Percentiles rank a stretch among this genome's conserved stretches.
These are phyloP conservation scores for Ogataea sp. DNA, from an alignment of 805 yeast genomes.

Conservation along the genomic window DNA sequence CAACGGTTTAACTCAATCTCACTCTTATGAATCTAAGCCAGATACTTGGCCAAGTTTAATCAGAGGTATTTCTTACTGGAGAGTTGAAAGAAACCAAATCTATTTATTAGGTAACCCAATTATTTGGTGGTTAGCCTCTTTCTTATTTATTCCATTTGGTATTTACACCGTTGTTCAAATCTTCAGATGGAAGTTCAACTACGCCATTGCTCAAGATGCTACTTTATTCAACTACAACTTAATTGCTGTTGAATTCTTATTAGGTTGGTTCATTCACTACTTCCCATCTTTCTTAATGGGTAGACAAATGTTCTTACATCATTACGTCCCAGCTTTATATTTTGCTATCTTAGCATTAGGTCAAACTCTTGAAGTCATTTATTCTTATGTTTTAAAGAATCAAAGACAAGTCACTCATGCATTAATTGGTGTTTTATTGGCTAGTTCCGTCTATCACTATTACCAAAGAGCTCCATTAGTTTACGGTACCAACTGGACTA, in stretches of 20 bases:
- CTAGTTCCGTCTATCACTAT: conserved; percentile 46
- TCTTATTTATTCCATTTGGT: conserved; percentile 41
- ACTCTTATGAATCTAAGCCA: conserved; percentile 66
- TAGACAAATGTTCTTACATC: conserved; percentile 89
- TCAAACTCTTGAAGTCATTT: conserved; percentile 22
- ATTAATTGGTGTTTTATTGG: conserved; percentile 39
- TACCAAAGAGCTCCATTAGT: conserved; percentile 60
- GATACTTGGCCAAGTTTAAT: conserved; percentile 63
- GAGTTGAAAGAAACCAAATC: conserved; percentile 41
- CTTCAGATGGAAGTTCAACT: conserved; percentile 58
- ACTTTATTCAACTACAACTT: conserved; percentile 57
- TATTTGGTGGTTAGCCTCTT: conserved; percentile 66
- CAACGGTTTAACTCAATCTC: conserved; percentile 59
- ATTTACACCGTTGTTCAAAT: conserved; percentile 39
- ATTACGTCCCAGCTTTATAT: conserved; percentile 86
- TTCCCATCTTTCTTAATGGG: conserved; percentile 80
- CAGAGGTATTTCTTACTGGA: conserved; percentile 84
- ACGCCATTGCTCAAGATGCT: conserved; percentile 35
- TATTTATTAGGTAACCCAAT: conserved; percentile 76
- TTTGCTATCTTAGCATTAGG: conserved; percentile 40
- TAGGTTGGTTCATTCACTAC: conserved; percentile 70
- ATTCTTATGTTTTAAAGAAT: conserved; percentile 21
- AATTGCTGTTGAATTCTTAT: conserved; percentile 50
- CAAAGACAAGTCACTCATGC: conserved; percentile 37
- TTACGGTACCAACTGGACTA: conserved; percentile 79